Evolutionary conservation across 163 green algal genomes (phyloP).

Genomic region (Chlamydomonas reinhardtii): DNA sequence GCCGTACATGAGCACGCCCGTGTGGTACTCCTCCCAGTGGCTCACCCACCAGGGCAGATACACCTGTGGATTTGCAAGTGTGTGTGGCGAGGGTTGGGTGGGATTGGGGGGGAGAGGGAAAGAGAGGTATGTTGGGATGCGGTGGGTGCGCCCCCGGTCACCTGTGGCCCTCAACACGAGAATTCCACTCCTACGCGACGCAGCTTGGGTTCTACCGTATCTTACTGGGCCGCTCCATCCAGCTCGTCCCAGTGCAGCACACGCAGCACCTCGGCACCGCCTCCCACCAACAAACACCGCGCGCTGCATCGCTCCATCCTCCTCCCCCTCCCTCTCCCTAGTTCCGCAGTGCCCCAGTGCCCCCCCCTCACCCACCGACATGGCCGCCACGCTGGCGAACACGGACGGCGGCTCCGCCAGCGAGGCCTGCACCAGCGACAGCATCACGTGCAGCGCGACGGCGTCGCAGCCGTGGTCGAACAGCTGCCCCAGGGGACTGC

Average conservation of each 20-base stretch:
- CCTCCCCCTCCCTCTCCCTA: too few relatives aligned
- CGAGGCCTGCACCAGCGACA: slow-evolving; percentile 40
- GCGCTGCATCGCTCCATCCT: too few relatives aligned
- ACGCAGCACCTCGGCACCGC: too few relatives aligned
- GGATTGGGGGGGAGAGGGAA: neutral
- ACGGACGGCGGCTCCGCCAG: slow-evolving; percentile 20
- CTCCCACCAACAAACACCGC: too few relatives aligned
- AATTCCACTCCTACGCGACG: too few relatives aligned
- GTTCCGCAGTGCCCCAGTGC: too few relatives aligned
- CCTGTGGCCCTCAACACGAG: too few relatives aligned
- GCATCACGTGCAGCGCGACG: slow-evolving; percentile 81
- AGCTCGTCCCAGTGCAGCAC: too few relatives aligned
- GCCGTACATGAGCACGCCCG: slow-evolving; percentile 87
- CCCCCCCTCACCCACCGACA: neutral
- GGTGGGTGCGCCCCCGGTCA: too few relatives aligned
- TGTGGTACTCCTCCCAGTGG: slow-evolving; percentile 97
- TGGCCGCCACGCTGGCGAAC: slow-evolving; percentile 6
- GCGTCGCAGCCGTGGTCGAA: slow-evolving; percentile 97
- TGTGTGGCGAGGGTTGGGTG: neutral
- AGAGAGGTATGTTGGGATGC: neutral
- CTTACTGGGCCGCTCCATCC: too few relatives aligned
- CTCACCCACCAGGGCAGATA: slow-evolving; percentile 86
- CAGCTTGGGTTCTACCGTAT: too few relatives aligned
- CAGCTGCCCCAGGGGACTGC: slow-evolving; percentile 92
- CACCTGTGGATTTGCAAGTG: too few relatives aligned